Percentiles rank a stretch among this genome's conserved stretches.
These are phyloP conservation scores for Debaryomyces prosopidis DNA, from an alignment of 805 yeast species.

Conservation along the genomic window DNA sequence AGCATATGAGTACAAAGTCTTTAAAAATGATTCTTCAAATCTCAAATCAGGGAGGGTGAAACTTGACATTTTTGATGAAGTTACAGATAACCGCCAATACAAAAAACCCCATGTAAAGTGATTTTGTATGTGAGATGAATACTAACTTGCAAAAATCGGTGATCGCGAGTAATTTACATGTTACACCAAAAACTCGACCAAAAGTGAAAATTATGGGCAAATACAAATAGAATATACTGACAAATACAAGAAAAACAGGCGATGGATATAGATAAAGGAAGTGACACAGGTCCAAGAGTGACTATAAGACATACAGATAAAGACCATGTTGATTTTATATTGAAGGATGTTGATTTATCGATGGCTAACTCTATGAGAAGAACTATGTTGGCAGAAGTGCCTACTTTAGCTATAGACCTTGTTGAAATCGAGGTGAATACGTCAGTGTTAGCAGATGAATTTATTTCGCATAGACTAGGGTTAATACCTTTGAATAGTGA, in stretches of 20 bases:
- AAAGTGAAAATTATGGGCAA: not conserved
- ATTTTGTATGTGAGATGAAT: too few species aligned
- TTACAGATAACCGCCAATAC: not conserved
- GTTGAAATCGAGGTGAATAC: constrained; percentile 94
- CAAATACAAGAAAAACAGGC: not conserved
- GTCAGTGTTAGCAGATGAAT: constrained; percentile 95
- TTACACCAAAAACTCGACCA: not conserved
- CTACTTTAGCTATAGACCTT: constrained; percentile 93
- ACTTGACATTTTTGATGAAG: not conserved
- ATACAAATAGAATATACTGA: too few species aligned
- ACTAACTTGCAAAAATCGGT: not conserved
- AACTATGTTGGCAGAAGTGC: constrained; percentile 93
- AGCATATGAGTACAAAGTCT: constrained; percentile 31
- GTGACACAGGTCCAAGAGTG: constrained; percentile 66
- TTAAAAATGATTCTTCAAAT: constrained; percentile 60
- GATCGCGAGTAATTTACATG: not conserved
- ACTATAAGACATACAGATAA: constrained; percentile 83
- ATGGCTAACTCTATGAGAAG: constrained; percentile 91
- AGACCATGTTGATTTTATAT: constrained; percentile 87
- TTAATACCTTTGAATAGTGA: constrained; percentile 83
- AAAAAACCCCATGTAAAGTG: too few species aligned
- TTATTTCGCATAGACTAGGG: constrained; percentile 91
- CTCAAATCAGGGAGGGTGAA: constrained; percentile 59
- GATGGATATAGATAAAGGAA: constrained; percentile 25
- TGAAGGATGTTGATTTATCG: constrained; percentile 84